phyloP scores from a whole-genome alignment of 2,329 filamentous ascomycete species.

The Pezicula radicicola region DNA sequence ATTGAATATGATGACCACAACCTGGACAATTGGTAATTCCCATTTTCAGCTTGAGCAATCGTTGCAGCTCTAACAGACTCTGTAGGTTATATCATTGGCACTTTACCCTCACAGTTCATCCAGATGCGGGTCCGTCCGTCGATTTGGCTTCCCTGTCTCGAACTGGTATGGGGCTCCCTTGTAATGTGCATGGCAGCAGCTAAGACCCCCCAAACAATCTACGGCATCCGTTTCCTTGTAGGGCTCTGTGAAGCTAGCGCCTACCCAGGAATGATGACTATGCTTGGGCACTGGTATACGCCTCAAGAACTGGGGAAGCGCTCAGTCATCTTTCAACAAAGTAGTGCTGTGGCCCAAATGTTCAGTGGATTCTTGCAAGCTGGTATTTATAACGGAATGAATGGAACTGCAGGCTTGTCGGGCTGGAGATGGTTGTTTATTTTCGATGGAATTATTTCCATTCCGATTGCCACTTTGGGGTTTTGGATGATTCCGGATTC shows the following conservation, averaged over 20 bases:
- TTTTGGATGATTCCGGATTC: slow-evolving; percentile 47
- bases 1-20: slow-evolving; percentile 46
- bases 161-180: slow-evolving; percentile 36
- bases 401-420: slow-evolving; percentile 40
- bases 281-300: slow-evolving; percentile 52
- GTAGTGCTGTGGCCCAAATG: not conserved
- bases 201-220: slow-evolving; percentile 29
- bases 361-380: slow-evolving; percentile 53
- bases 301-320: slow-evolving; percentile 53
- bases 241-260: slow-evolving; percentile 50
- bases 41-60: no score
- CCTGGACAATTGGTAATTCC: slow-evolving; percentile 41
- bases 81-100: slow-evolving; percentile 47
- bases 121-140: slow-evolving; percentile 43
- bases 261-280: slow-evolving; percentile 52
- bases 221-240: slow-evolving; percentile 33
- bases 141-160: slow-evolving; percentile 44
- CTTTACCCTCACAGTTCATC: slow-evolving; percentile 46
- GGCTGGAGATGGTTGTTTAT: slow-evolving; percentile 56
- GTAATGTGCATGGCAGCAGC: slow-evolving; percentile 30
- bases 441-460: slow-evolving; percentile 49
- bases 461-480: slow-evolving; percentile 47
- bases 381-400: slow-evolving; percentile 41
- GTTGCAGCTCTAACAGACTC: slow-evolving; percentile 10
- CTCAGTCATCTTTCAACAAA: slow-evolving; percentile 50